These are phyloP conservation scores for Rossbeevera mucosa DNA, from an alignment of 768 basidiomycete species.

Conservation along the genomic window DNA sequence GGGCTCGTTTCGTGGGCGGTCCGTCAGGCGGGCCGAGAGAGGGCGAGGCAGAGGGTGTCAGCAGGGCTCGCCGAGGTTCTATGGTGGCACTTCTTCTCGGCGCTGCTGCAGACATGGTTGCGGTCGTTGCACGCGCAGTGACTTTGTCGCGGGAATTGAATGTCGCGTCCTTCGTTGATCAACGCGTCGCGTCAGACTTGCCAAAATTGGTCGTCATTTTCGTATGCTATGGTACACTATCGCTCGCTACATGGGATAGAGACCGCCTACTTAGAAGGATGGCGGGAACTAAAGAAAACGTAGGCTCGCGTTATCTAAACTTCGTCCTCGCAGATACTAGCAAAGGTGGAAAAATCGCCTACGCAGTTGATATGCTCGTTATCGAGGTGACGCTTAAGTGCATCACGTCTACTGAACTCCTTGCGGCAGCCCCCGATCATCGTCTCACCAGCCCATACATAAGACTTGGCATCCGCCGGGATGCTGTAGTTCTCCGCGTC, in stretches of 20 bases:
- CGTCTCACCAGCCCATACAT: constrained; percentile 24
- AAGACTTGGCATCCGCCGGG: constrained; percentile 21
- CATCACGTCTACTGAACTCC: constrained; percentile 37
- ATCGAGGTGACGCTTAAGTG: constrained; percentile 38
- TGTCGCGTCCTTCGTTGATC: constrained; percentile 4
- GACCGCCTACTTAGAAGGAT: constrained; percentile 1
- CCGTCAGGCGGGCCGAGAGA: constrained; percentile 31
- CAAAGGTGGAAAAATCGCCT: constrained; percentile 29
- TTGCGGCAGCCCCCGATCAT: constrained; percentile 38
- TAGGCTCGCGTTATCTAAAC: constrained; percentile 11
- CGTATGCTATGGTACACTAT: constrained; percentile 15
- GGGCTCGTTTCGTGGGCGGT: constrained; percentile 47
- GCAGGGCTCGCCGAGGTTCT: constrained; percentile 13
- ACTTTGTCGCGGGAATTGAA: constrained; percentile 1
- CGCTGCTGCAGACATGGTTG: constrained; percentile 10
- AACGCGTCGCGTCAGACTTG: constrained; percentile 10
- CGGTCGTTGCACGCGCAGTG: constrained; percentile 9
- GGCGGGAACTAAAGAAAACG: background rate
- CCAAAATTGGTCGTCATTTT: constrained; percentile 11
- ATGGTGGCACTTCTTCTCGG: background rate
- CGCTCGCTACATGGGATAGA: constrained; percentile 13
- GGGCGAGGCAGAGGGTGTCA: constrained; percentile 29
- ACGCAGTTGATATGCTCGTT: constrained; percentile 33
- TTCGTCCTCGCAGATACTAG: constrained; percentile 26
- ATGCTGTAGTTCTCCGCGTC: constrained; percentile 22